Conservation (phyloP, 305 asterid species). For the Nicotiana rustica region DNA sequence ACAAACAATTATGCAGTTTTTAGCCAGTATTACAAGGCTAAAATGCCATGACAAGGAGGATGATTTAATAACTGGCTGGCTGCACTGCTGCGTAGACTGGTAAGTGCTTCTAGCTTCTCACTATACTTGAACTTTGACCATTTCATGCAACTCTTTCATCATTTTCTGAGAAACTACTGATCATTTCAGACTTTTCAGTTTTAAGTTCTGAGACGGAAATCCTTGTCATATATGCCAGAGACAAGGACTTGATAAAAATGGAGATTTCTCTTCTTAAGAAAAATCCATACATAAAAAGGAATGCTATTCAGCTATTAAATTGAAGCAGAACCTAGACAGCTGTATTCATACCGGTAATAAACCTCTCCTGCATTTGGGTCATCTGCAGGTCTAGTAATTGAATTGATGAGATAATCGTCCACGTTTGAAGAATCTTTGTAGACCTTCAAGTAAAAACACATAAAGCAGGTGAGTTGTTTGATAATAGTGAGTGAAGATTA, state of each 20-base stretch:
- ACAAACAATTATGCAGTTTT: background rate
- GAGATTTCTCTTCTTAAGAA: background rate
- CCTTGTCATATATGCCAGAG: background rate
- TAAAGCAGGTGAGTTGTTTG: background rate
- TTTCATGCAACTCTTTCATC: too few relatives aligned
- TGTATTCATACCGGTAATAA: conserved; percentile 70
- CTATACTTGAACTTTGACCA: background rate
- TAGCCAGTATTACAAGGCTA: background rate
- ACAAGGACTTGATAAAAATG: background rate
- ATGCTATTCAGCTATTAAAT: background rate
- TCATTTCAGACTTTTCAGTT: background rate
- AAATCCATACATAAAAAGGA: background rate
- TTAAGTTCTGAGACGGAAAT: background rate
- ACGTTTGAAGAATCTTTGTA: conserved; percentile 79
- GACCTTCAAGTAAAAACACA: conserved; percentile 57
- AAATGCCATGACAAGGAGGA: background rate
- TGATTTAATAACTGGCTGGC: background rate
- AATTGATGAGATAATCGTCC: conserved; percentile 81
- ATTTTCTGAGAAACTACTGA: background rate
- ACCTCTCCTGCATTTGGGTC: conserved; percentile 96
- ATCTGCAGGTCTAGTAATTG: conserved; percentile 79
- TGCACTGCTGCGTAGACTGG: background rate
- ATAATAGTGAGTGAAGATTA: background rate
- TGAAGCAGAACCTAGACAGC: background rate
- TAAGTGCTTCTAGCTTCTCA: background rate